These are phyloP conservation scores for Trapa incisa DNA, from an alignment of 345 rosid genomes.

Conservation along the genomic window DNA sequence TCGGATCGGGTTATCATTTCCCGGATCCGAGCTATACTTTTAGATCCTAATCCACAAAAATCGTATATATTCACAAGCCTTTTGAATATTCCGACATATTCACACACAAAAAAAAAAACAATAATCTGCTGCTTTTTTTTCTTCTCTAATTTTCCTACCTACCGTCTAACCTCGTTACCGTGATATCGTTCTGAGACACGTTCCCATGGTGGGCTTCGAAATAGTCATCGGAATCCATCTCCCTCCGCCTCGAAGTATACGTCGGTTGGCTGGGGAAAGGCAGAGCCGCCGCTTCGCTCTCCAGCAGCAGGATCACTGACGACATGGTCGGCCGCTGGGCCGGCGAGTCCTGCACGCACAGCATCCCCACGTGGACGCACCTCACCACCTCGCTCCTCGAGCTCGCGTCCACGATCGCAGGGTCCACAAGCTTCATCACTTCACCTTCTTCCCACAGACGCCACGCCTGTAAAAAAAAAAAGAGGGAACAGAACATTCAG, in stretches of 20 bases:
- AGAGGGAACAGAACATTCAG: no score
- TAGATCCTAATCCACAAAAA: no score
- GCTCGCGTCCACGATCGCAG: conserved; percentile 27
- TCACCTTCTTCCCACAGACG: conserved; percentile 45
- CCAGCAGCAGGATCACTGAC: conserved; percentile 43
- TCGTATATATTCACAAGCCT: not conserved
- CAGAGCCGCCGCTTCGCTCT: conserved; percentile 49
- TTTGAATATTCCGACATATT: not conserved
- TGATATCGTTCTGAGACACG: not conserved
- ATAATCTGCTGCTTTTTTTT: not conserved
- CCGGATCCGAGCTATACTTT: no score
- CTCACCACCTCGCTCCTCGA: conserved; percentile 31
- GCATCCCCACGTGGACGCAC: conserved; percentile 68
- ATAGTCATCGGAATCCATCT: conserved; percentile 20
- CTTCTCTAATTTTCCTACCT: not conserved
- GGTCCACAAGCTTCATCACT: conserved; percentile 50
- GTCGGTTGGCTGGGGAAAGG: conserved; percentile 47
- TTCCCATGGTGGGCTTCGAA: not conserved
- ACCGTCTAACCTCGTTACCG: not conserved
- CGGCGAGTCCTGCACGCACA: conserved; percentile 76
- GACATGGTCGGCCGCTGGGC: conserved; percentile 59
- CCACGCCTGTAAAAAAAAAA: conserved; percentile 48
- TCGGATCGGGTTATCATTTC: no score
- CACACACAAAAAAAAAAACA: not conserved
- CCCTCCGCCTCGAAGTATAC: conserved; percentile 35